Conservation (phyloP, 495 filamentous ascomycete species). For the Xylaria longipes region DNA sequence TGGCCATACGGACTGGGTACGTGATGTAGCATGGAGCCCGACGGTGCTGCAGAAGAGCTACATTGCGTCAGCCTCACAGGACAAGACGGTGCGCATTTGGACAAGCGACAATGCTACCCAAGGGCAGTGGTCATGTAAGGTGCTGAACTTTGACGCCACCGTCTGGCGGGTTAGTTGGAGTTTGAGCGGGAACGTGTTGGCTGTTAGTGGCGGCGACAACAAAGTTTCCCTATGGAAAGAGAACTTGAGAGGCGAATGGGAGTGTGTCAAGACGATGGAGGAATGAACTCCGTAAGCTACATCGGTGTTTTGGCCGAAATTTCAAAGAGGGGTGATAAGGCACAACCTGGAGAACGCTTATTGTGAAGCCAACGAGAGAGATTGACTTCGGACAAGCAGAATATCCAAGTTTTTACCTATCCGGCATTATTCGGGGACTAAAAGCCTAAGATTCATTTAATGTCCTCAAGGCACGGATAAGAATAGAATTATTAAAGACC, state of each 20-base stretch:
- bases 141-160: slow-evolving; percentile 83
- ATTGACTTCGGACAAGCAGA: background rate
- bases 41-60: slow-evolving; percentile 93
- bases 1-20: slow-evolving; percentile 96
- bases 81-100: slow-evolving; percentile 98
- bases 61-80: slow-evolving; percentile 92
- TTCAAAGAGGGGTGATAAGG: slow-evolving; percentile 23
- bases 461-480: slow-evolving; percentile 16
- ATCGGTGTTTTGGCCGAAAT: slow-evolving; percentile 2
- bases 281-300: slow-evolving; percentile 60
- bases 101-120: slow-evolving; percentile 69
- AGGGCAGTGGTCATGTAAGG: slow-evolving; percentile 79
- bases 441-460: background rate
- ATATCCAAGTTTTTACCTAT: slow-evolving; percentile 3
- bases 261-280: slow-evolving; percentile 94
- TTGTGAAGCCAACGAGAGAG: background rate
- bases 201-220: slow-evolving; percentile 93
- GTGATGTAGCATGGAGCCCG: slow-evolving; percentile 96
- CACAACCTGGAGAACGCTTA: background rate
- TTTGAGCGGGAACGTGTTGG: slow-evolving; percentile 94
- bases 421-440: background rate
- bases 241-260: slow-evolving; percentile 82
- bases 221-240: slow-evolving; percentile 92
- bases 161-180: slow-evolving; percentile 99
- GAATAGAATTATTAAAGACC: slow-evolving; percentile 19